Evolutionary conservation across 2,329 filamentous ascomycete genomes (phyloP).

Genomic region (Grosmannia serpens): DNA sequence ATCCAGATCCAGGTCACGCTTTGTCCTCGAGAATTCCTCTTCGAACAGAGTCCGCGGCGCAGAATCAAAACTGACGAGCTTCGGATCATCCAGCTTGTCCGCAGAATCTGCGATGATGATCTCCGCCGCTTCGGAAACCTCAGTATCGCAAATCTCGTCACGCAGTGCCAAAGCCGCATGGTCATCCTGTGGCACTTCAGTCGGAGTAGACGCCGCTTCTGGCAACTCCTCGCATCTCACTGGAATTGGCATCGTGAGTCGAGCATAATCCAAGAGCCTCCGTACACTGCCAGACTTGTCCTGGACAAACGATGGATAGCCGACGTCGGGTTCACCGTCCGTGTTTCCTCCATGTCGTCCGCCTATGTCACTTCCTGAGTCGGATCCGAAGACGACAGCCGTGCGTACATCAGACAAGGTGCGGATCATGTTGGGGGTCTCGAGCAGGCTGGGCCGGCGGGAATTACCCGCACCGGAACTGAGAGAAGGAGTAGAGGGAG

Average conservation of each 20-base stretch:
- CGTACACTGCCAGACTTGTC: not conserved
- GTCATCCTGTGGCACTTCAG: not conserved
- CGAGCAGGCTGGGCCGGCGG: conserved; percentile 18
- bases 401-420: not conserved
- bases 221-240: not conserved
- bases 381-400: not conserved
- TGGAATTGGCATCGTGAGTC: not conserved
- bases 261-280: not conserved
- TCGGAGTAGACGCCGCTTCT: not conserved
- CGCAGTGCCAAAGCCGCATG: not conserved
- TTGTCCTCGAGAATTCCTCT: conserved; percentile 5
- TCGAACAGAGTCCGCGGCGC: not conserved
- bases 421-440: conserved; percentile 14
- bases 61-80: not conserved
- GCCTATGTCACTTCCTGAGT: not conserved
- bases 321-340: not conserved
- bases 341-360: not conserved
- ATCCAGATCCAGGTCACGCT: conserved; percentile 2
- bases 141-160: not conserved
- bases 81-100: not conserved
- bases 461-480: conserved; percentile 19
- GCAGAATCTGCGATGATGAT: not conserved
- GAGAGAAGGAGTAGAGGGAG: conserved; percentile 21
- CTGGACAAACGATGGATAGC: not conserved
- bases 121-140: not conserved